phyloP scores from a whole-genome alignment of 495 filamentous ascomycete genomes.

The Sordaria brevicollis region DNA sequence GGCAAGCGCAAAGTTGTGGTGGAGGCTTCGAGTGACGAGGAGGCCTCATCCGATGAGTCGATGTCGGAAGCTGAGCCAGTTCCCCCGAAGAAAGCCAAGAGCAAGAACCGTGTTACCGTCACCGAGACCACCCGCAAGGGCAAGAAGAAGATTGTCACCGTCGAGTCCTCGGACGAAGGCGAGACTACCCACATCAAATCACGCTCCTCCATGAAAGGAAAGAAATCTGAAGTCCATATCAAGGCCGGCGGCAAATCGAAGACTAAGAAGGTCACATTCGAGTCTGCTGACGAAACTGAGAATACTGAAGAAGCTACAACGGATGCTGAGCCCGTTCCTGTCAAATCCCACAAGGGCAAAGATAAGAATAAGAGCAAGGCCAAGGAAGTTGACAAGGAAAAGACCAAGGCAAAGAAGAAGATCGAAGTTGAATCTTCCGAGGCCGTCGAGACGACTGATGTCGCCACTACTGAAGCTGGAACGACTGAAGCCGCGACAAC shows the following conservation, averaged over 20 bases:
- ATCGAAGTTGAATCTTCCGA: background rate
- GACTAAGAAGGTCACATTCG: background rate
- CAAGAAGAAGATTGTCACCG: background rate
- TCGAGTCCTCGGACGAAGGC: background rate
- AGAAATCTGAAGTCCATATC: background rate
- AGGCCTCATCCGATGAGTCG: background rate
- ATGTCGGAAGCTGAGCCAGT: background rate
- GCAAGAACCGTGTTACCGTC: background rate
- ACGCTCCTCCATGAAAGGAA: background rate
- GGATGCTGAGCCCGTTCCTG: background rate
- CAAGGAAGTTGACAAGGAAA: background rate
- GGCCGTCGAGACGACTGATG: background rate
- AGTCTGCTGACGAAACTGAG: background rate
- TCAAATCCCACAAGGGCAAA: background rate
- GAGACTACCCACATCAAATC: background rate
- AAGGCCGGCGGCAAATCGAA: background rate
- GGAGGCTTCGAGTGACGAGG: background rate
- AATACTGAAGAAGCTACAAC: background rate
- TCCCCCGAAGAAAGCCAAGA: background rate
- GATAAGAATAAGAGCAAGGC: background rate
- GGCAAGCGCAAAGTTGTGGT: background rate
- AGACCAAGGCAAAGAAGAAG: background rate
- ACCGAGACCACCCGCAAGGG: background rate
- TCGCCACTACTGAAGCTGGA: background rate
- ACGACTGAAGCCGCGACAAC: background rate